Conservation (phyloP, 257 asterid genomes). For the Rhazya stricta region DNA sequence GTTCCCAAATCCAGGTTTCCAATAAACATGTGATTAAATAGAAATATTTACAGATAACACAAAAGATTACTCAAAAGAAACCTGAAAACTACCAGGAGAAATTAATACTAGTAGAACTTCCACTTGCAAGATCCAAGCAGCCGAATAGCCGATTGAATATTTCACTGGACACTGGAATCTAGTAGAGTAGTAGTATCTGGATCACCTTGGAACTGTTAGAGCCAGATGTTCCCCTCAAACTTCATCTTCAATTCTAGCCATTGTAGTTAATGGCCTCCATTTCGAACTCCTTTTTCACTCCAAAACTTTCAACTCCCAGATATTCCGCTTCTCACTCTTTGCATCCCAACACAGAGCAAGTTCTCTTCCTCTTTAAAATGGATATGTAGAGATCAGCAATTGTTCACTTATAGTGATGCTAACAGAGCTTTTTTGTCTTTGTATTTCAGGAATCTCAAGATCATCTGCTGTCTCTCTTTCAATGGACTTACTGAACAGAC, state of each 20-base stretch:
- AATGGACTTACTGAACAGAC: conserved; percentile 9
- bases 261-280: conserved; percentile 21
- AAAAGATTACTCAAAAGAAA: not conserved
- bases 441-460: conserved; percentile 26
- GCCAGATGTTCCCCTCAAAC: conserved; percentile 5
- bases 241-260: conserved; percentile 7
- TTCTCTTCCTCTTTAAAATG: not conserved
- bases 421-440: not conserved
- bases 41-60: not conserved
- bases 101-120: not conserved
- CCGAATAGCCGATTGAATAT: too few species aligned
- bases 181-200: not conserved
- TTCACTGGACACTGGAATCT: not conserved
- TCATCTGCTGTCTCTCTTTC: conserved; percentile 25
- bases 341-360: conserved; percentile 20
- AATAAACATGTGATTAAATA: conserved; percentile 1
- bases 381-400: not conserved
- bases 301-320: conserved; percentile 10
- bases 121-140: not conserved
- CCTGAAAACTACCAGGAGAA: not conserved
- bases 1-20: conserved; percentile 2
- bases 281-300: conserved; percentile 13
- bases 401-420: not conserved
- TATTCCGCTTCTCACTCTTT: not conserved
- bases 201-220: not conserved